phyloP scores from a whole-genome alignment of 805 yeast genomes.

The Cyberlindnera suaveolens region DNA sequence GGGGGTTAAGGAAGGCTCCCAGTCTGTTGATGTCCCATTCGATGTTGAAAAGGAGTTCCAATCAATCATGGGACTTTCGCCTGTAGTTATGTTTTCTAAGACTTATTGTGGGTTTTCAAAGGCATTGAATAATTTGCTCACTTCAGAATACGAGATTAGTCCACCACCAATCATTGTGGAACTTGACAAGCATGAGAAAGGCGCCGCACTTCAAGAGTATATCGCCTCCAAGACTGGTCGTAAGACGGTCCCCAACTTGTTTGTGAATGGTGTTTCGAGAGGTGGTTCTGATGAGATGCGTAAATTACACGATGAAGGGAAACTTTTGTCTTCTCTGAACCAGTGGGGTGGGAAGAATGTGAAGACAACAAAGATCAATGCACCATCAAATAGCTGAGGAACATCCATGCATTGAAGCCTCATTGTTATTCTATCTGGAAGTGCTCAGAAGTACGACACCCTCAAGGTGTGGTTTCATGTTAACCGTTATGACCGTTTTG shows the following conservation, averaged over 20 bases:
- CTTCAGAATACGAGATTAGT: conserved; percentile 55
- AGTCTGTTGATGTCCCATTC: conserved; percentile 22
- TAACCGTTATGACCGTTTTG: too few species aligned
- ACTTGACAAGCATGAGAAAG: conserved; percentile 74
- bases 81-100: conserved; percentile 55
- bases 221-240: conserved; percentile 68
- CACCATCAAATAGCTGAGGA: conserved; percentile 43
- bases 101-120: conserved; percentile 71
- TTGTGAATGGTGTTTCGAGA: conserved; percentile 64
- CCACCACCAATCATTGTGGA: conserved; percentile 77
- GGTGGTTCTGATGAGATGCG: conserved; percentile 89
- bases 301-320: conserved; percentile 50
- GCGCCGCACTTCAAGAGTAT: conserved; percentile 67
- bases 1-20: too few species aligned
- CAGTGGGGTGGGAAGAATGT: conserved; percentile 59
- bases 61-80: conserved; percentile 52
- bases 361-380: conserved; percentile 42
- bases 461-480: too few species aligned
- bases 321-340: conserved; percentile 43
- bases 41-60: conserved; percentile 49
- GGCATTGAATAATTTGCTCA: conserved; percentile 60
- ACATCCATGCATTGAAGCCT: too few species aligned
- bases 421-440: too few species aligned
- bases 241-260: conserved; percentile 83
- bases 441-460: too few species aligned